A percentile compares a stretch with the other conserved stretches of the same genome.
These are phyloP conservation scores for Fragaria iinumae DNA, from an alignment of 306 rosid genomes.

Conservation along the genomic window DNA sequence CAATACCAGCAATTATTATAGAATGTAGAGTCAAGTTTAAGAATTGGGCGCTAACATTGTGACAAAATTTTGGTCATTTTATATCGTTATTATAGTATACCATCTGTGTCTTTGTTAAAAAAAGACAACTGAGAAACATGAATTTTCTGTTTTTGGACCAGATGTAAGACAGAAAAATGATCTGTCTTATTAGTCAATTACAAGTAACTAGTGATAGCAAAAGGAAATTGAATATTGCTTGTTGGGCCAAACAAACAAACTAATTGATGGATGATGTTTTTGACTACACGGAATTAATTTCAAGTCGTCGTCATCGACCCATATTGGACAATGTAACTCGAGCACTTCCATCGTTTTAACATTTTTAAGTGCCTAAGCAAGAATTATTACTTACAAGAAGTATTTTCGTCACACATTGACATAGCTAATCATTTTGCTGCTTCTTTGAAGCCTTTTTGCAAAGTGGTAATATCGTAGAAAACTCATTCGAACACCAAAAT, in stretches of 20 bases:
- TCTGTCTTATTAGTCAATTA: not conserved
- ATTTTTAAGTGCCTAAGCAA: no score
- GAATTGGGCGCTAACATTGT: conserved; percentile 20
- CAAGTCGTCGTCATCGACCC: not conserved
- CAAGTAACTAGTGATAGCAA: not conserved
- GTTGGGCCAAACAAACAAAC: not conserved
- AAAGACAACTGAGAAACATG: not conserved
- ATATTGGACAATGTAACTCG: not conserved
- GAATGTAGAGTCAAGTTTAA: conserved; percentile 38
- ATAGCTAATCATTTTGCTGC: no score
- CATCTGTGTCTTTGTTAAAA: not conserved
- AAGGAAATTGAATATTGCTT: conserved; percentile 5
- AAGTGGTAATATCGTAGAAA: no score
- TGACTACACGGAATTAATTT: not conserved
- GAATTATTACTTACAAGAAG: no score
- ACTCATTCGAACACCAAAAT: no score
- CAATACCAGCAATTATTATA: conserved; percentile 10
- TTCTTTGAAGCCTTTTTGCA: no score
- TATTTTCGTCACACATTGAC: no score
- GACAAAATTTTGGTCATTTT: not conserved
- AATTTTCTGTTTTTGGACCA: not conserved
- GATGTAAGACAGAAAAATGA: not conserved
- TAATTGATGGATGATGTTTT: not conserved
- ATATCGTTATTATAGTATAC: not conserved
- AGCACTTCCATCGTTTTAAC: no score